phyloP scores from a whole-genome alignment of 164 flowering plant genomes.

The Nymphaea thermarum region DNA sequence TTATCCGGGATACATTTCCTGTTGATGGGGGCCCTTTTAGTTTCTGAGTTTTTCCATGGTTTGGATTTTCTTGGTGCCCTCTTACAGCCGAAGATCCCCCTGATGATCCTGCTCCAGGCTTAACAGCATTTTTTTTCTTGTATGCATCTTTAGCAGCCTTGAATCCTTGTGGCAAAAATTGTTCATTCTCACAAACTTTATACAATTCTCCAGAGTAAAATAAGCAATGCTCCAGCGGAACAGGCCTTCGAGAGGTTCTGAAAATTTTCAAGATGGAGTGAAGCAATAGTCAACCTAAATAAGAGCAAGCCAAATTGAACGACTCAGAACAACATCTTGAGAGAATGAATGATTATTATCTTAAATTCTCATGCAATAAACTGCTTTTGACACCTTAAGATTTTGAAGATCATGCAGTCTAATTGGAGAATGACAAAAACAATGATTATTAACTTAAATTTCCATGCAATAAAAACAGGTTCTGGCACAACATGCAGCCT shows the following conservation, averaged over 20 bases:
- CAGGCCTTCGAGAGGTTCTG: slow-evolving; percentile 97
- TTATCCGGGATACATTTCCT: slow-evolving; percentile 32
- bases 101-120: slow-evolving; percentile 25
- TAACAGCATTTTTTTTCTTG: slow-evolving; percentile 55
- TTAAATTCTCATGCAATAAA: too few relatives aligned
- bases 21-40: slow-evolving; percentile 38
- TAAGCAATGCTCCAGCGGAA: slow-evolving; percentile 92
- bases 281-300: background rate
- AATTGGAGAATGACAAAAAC: too few relatives aligned
- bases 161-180: slow-evolving; percentile 56
- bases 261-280: slow-evolving; percentile 7
- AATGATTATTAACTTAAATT: too few relatives aligned
- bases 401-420: too few relatives aligned
- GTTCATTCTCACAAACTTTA: slow-evolving; percentile 75
- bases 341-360: too few relatives aligned
- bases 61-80: slow-evolving; percentile 51
- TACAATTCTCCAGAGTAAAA: slow-evolving; percentile 92
- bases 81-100: slow-evolving; percentile 30
- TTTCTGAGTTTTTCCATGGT: slow-evolving; percentile 55
- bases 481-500: too few relatives aligned
- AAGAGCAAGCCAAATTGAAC: too few relatives aligned
- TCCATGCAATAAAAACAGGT: too few relatives aligned
- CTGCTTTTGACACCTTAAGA: too few relatives aligned
- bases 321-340: too few relatives aligned
- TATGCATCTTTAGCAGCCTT: slow-evolving; percentile 70